These are phyloP conservation scores for Cryptosporidium ryanae DNA, from an alignment of 169 alveolate genomes.

Conservation along the genomic window DNA sequence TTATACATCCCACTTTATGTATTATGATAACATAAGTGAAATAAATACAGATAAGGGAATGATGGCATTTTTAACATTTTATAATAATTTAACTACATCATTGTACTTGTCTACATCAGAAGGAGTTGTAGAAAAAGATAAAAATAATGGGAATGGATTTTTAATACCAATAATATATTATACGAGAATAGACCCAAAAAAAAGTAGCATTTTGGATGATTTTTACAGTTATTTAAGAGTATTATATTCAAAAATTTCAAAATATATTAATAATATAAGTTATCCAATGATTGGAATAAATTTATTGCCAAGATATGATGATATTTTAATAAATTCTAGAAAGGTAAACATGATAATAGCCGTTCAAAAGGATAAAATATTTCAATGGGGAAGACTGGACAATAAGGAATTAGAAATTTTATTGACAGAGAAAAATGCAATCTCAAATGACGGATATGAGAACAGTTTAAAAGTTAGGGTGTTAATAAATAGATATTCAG, in stretches of 20 bases:
- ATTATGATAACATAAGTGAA: slow-evolving; percentile 15
- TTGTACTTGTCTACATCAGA: slow-evolving; percentile 25
- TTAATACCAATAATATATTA: slow-evolving; percentile 55
- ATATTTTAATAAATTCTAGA: slow-evolving; percentile 28
- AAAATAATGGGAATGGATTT: slow-evolving; percentile 29
- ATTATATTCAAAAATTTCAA: slow-evolving; percentile 19
- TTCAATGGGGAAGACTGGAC: slow-evolving; percentile 2
- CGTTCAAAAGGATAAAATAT: slow-evolving; percentile 4
- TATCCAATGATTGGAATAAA: slow-evolving; percentile 53
- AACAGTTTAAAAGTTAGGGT: slow-evolving; percentile 3
- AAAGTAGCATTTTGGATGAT: slow-evolving; percentile 17
- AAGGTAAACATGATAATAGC: slow-evolving; percentile 11
- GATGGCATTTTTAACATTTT: slow-evolving; percentile 43
- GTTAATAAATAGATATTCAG: slow-evolving; percentile 31
- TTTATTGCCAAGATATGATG: slow-evolving; percentile 66
- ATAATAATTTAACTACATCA: not conserved
- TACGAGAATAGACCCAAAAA: slow-evolving; percentile 14
- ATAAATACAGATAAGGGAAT: not conserved
- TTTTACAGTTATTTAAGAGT: not conserved
- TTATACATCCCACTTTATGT: slow-evolving; percentile 50
- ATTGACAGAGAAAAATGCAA: slow-evolving; percentile 1
- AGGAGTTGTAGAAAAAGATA: slow-evolving; percentile 25
- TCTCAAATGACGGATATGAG: not conserved
- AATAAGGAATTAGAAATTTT: not conserved
- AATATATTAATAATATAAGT: slow-evolving; percentile 7